Base-by-base conservation (phyloP, 306 rosid species). In the Astragalus membranaceus region DNA sequence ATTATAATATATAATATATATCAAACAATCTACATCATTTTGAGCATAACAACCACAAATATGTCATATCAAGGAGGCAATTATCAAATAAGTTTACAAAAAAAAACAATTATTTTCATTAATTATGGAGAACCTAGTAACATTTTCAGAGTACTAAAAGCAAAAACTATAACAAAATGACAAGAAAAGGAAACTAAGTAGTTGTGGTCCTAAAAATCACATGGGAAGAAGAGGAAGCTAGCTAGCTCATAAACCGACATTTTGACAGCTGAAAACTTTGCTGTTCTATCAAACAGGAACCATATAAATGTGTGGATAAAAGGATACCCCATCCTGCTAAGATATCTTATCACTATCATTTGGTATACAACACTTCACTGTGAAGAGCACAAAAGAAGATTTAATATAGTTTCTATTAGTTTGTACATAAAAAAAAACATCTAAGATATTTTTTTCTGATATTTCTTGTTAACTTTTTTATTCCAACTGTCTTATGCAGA, bases 131-230 rank as follows among this genome's bases (percentile, higher is more conserved):
- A 47, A 37, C 1, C 9, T 0, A 11, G 43, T 50, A 55, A 73
- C 64, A 53, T 69, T 63, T 64, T 42, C 32, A 15, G 23, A 5
- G 69, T 15, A 11, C 6, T 11, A 69, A 64, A 64, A 9, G 5
- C 29, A 36, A 62, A 62, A 50, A 26, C 1, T 15, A 36, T 36
- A 10, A 2, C 33, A 14, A 29, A 75, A 51, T 56, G 33, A 32
- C 48, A 14, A 61, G 64, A 69, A 78, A 48, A 5, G 12, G 10
- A 72, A 67, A 51, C 46, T 42, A 33, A 48, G 3, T 65, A 53
- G 62, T 10, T 52, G 92, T 91, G 95, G 92, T 78, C 97, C 95
- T 77, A 51, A 12, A 59, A n/a, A 60, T 82, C 87, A 88, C 88
- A 55, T 88, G 92, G 88, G 82, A 55, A 75, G 87, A 67, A 70